These are phyloP conservation scores for Gentiana macrophylla DNA, from an alignment of 257 asterid species.

Conservation along the genomic window DNA sequence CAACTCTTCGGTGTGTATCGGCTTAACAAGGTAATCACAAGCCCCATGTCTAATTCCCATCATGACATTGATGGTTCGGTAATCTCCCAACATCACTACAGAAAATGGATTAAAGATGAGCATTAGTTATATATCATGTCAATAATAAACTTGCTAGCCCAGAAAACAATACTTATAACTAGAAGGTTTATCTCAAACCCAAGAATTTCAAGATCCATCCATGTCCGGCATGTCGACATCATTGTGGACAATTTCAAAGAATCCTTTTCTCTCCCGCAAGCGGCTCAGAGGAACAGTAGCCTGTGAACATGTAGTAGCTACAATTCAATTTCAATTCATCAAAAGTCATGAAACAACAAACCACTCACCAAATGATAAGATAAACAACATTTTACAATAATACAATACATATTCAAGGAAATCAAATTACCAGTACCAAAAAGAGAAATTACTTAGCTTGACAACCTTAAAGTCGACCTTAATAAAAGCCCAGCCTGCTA, in stretches of 20 bases:
- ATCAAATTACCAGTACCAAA: no score
- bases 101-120: background rate
- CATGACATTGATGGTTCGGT: constrained; percentile 59
- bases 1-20: constrained; percentile 62
- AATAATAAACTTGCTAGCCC: background rate
- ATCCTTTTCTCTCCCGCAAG: constrained; percentile 67
- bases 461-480: no score
- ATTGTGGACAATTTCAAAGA: constrained; percentile 68
- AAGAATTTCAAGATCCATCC: constrained; percentile 73
- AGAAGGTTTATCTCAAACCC: constrained; percentile 97
- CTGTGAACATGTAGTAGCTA: constrained; percentile 61
- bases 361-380: no score
- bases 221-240: constrained; percentile 98
- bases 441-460: no score
- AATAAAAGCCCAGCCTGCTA: no score
- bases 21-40: constrained; percentile 81
- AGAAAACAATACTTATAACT: constrained; percentile 51
- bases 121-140: background rate
- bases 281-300: constrained; percentile 62
- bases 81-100: constrained; percentile 92
- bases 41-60: constrained; percentile 90
- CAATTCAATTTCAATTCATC: constrained; percentile 10
- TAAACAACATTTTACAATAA: no score
- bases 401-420: no score
- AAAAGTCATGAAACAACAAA: no score